A percentile compares a stretch with the other conserved stretches of the same genome.
These are phyloP conservation scores for Xylaria venustula DNA, from an alignment of 495 filamentous ascomycete species.

Conservation along the genomic window DNA sequence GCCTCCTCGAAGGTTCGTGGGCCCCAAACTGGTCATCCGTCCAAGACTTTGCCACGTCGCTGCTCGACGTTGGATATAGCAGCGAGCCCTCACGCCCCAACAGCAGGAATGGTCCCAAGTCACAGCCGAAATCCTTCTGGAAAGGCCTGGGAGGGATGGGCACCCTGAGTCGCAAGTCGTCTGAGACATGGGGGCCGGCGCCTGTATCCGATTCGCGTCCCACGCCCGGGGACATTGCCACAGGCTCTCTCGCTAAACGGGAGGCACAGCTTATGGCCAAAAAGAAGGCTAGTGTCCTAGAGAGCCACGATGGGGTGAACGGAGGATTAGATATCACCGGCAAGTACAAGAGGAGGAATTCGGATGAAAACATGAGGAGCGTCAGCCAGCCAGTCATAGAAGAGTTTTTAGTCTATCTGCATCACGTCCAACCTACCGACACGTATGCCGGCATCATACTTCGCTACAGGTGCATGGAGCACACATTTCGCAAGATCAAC, in stretches of 20 bases:
- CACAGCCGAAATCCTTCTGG: slow-evolving; percentile 29
- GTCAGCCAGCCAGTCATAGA: slow-evolving; percentile 47
- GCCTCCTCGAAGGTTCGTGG: slow-evolving; percentile 44
- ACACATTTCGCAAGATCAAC: slow-evolving; percentile 81
- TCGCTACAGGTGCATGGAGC: slow-evolving; percentile 78
- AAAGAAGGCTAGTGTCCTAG: slow-evolving; percentile 50
- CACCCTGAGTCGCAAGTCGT: slow-evolving; percentile 15
- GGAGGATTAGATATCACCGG: slow-evolving; percentile 46
- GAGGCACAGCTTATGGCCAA: slow-evolving; percentile 47
- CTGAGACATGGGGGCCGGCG: slow-evolving; percentile 40
- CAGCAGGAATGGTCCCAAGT: slow-evolving; percentile 29
- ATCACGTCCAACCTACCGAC: slow-evolving; percentile 77
- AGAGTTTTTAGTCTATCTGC: slow-evolving; percentile 82
- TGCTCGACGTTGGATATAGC: slow-evolving; percentile 35
- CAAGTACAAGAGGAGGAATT: slow-evolving; percentile 54
- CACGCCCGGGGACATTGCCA: slow-evolving; percentile 42
- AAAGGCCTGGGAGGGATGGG: slow-evolving; percentile 26
- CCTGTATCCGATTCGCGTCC: slow-evolving; percentile 36
- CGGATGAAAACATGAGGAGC: slow-evolving; percentile 42
- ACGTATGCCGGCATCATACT: slow-evolving; percentile 89
- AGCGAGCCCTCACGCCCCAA: slow-evolving; percentile 32
- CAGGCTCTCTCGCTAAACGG: slow-evolving; percentile 47
- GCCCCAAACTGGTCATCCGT: slow-evolving; percentile 47
- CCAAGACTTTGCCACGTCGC: slow-evolving; percentile 42
- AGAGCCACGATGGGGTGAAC: slow-evolving; percentile 50